phyloP scores from a whole-genome alignment of 345 rosid species.

The Brassica rapa region DNA sequence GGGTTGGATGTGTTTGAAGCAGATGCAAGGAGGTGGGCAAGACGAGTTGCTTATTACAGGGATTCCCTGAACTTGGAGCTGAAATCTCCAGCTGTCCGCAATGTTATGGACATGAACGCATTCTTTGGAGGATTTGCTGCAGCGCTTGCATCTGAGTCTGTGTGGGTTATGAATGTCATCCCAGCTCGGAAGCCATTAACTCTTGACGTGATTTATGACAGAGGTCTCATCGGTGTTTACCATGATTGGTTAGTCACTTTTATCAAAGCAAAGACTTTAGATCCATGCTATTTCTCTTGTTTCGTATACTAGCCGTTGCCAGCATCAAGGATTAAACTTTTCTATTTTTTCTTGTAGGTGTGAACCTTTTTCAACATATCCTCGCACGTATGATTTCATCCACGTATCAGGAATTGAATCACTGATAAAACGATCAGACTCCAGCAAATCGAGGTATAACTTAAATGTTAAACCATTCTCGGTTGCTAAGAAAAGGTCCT shows the following conservation, averaged over 20 bases:
- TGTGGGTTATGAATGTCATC: constrained; percentile 97
- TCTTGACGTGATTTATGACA: constrained; percentile 74
- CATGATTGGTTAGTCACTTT: constrained; percentile 72
- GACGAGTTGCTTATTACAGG: constrained; percentile 87
- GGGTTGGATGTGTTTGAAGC: constrained; percentile 85
- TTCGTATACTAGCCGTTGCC: neutral
- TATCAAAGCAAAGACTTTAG: constrained; percentile 8
- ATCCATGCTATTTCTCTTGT: neutral
- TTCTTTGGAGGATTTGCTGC: constrained; percentile 96
- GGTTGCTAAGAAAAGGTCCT: neutral
- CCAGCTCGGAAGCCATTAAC: constrained; percentile 81
- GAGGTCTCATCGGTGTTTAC: constrained; percentile 89
- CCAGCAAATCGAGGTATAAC: constrained; percentile 58
- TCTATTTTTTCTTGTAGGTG: constrained; percentile 62
- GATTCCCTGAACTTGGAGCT: constrained; percentile 49
- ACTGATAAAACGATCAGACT: constrained; percentile 52
- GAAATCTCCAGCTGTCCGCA: constrained; percentile 73
- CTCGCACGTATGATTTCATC: constrained; percentile 91
- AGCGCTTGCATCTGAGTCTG: constrained; percentile 72
- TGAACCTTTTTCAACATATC: constrained; percentile 98
- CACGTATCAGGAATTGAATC: constrained; percentile 84
- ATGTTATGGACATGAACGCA: constrained; percentile 95
- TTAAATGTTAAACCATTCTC: neutral
- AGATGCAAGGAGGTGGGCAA: constrained; percentile 81
- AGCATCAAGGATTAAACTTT: neutral